Base-by-base conservation (phyloP, 495 filamentous ascomycete genomes). In the Xylaria longipes region DNA sequence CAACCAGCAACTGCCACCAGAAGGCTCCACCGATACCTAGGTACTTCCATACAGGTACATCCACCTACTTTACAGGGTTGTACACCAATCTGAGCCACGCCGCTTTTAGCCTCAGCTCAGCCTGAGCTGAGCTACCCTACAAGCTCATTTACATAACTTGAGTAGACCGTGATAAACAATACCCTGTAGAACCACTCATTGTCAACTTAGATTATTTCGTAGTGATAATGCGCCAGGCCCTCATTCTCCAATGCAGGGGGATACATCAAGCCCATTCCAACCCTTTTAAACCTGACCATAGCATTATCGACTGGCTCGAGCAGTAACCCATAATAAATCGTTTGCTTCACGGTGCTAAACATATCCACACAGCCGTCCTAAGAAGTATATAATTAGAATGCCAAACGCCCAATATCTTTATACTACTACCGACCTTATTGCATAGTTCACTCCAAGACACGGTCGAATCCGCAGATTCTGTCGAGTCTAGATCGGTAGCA, bases 11-110 rank as follows among this genome's bases (percentile, higher is more conserved):
- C 29, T 39, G 58, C 20, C n/a, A 46, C 66, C 15, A 60, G 57
- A 60, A 60, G 9, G 15, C 57, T 60, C 57, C 57, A 60, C 29
- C 7, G 7, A 22, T 64, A 65, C 41, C 54, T 60, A 27, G 68
- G 45, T 70, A 64, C 67, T 60, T 45, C n/a, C n/a, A n/a, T n/a
- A 25, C 15, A 31, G n/a, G n/a, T n/a, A n/a, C n/a, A n/a, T n/a
- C n/a, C n/a, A n/a, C n/a, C n/a, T n/a, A n/a, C n/a, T n/a, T n/a
- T n/a, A n/a, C n/a, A n/a, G n/a, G n/a, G n/a, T n/a, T n/a, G n/a
- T n/a, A n/a, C n/a, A n/a, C n/a, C n/a, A n/a, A n/a, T n/a, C n/a
- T n/a, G n/a, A n/a, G n/a, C n/a, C n/a, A n/a, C n/a, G n/a, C n/a
- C n/a, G n/a, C n/a, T n/a, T n/a, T n/a, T n/a, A n/a, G n/a, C n/a